phyloP scores from a whole-genome alignment of 1,284 basidiomycete genomes.

The Puccinia horiana region DNA sequence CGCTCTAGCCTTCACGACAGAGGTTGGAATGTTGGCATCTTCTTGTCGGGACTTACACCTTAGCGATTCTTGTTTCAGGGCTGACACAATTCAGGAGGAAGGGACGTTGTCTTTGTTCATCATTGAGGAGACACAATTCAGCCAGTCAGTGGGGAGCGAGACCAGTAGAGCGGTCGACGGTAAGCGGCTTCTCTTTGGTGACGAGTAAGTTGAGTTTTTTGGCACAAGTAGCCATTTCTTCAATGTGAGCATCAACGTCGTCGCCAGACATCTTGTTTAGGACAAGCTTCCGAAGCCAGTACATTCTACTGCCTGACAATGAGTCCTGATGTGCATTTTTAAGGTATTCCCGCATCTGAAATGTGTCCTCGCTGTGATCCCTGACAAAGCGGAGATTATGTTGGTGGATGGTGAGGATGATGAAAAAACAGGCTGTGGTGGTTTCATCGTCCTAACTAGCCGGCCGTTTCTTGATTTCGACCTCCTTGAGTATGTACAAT shows the following conservation, averaged over 20 bases:
- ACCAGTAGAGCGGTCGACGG: not conserved
- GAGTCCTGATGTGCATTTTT: not conserved
- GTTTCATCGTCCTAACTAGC: not conserved
- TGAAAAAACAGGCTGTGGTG: not conserved
- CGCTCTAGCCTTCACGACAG: too few species aligned
- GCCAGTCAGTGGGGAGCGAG: not conserved
- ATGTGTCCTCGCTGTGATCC: not conserved
- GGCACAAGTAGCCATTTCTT: not conserved
- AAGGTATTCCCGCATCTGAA: not conserved
- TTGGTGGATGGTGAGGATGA: not conserved
- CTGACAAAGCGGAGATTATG: not conserved
- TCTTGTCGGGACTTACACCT: not conserved
- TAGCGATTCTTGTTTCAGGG: conserved; percentile 10
- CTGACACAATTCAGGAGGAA: not conserved
- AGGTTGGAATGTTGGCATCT: not conserved
- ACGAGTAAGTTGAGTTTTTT: not conserved
- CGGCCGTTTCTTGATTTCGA: not conserved
- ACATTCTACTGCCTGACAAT: not conserved
- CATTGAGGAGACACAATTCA: conserved; percentile 7
- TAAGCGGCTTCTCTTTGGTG: not conserved
- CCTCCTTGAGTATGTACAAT: not conserved
- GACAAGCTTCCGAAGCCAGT: conserved; percentile 3
- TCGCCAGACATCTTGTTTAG: not conserved
- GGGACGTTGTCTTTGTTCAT: conserved; percentile 8
- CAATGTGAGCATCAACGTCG: not conserved